Base-by-base conservation (phyloP, 306 rosid genomes). In the Dryas alaskensis region DNA sequence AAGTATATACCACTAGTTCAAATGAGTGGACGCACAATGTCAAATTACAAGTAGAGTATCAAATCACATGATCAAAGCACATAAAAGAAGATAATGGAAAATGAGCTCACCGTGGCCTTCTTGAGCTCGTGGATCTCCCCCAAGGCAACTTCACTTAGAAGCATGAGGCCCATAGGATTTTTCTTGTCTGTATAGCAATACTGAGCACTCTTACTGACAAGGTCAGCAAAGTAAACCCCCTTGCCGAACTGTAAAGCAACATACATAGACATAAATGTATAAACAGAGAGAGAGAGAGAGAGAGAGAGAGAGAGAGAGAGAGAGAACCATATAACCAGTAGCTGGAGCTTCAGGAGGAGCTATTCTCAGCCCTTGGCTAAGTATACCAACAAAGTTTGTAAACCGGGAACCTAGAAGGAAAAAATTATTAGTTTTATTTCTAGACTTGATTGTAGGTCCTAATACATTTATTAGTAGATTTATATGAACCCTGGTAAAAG, bases 271-370 rank as follows among this genome's bases (percentile, higher is more conserved):
- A 70, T 8, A 53, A 2, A n/a, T 37, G 48, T 19, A 69, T 39
- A 62, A 16, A 51, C 44, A 61, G 53, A 39, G n/a, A 61, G 48
- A 66, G 17, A 60, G n/a, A 79, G 57, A 75, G 45, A 63, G 53
- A 39, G n/a, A 63, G 37, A 65, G 40, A 61, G 48, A 61, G 48
- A 66, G 17, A 60, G n/a, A 79, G 57, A 75, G 45, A 63, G 53
- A 39, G n/a, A 63, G 37, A 65, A 94, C 98, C 98, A 94, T 94
- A 54, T 94, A 94, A 75, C 98, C 98, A 72, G 98, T 94, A 8
- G 96, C 92, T 25, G 98, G 98, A 52, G 99, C 97, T 88, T 94
- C 97, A 37, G 99, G 99, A 70, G 98, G 99, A 64, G 99, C 99
- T 66, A 92, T 94, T 88, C 99, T 87, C 59, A 94, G 87, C 76